Evolutionary conservation across 2,329 filamentous ascomycete species (phyloP).

Genomic region (Balansia obtecta): DNA sequence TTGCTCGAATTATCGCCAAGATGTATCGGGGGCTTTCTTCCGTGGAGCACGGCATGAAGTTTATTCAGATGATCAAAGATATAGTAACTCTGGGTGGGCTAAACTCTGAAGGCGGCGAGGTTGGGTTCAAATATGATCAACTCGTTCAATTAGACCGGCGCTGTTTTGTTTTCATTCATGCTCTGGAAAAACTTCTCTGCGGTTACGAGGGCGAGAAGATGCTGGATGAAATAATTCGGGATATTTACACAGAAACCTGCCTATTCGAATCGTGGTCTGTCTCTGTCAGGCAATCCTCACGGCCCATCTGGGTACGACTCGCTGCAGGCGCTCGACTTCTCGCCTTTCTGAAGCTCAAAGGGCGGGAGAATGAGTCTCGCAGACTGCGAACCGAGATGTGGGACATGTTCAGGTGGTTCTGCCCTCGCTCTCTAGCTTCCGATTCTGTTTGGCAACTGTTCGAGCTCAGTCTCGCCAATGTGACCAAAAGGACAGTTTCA

Average conservation of each 20-base stretch:
- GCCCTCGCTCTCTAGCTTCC: background rate
- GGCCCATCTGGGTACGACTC: slow-evolving; percentile 5
- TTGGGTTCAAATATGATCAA: slow-evolving; percentile 2
- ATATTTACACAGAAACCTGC: slow-evolving; percentile 5
- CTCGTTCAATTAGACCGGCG: slow-evolving; percentile 6
- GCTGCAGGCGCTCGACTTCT: slow-evolving; percentile 5
- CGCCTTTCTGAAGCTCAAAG: slow-evolving; percentile 1
- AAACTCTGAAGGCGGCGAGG: background rate
- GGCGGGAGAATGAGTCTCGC: slow-evolving; percentile 2
- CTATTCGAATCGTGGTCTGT: slow-evolving; percentile 6
- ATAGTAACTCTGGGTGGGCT: background rate
- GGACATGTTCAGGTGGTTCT: slow-evolving; percentile 7
- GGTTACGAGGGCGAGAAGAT: slow-evolving; percentile 7
- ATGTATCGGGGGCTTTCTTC: slow-evolving; percentile 7
- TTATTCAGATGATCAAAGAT: slow-evolving; percentile 6
- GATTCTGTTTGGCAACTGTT: slow-evolving; percentile 7
- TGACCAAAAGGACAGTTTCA: slow-evolving; percentile 4
- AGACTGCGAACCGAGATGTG: slow-evolving; percentile 1
- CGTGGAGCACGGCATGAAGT: slow-evolving; percentile 7
- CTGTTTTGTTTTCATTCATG: slow-evolving; percentile 7
- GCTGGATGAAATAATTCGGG: slow-evolving; percentile 6
- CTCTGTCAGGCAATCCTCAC: slow-evolving; percentile 1
- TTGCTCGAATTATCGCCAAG: slow-evolving; percentile 5
- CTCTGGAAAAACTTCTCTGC: slow-evolving; percentile 7
- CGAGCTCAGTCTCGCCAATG: slow-evolving; percentile 2